Conservation (phyloP, 768 basidiomycete genomes). For the Pleurotus tuoliensis region DNA sequence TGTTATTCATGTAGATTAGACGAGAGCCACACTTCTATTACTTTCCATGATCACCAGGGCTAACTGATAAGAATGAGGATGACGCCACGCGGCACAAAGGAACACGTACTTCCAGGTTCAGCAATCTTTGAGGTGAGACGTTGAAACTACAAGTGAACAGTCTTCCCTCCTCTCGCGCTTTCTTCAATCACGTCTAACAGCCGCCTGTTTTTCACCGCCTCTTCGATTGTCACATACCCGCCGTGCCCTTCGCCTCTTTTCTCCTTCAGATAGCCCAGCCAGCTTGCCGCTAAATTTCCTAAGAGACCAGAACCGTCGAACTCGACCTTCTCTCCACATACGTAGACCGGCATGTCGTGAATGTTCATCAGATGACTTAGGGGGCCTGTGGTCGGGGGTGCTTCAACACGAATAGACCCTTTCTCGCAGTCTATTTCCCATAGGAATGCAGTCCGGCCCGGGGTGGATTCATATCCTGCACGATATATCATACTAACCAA, state of each 20-base stretch:
- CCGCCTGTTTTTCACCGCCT: neutral
- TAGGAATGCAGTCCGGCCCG: neutral
- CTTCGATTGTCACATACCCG: neutral
- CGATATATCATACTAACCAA: slow-evolving; percentile 23
- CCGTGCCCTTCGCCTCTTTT: neutral
- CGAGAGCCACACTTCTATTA: no score
- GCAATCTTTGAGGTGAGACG: no score
- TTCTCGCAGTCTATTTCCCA: neutral
- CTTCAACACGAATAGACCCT: neutral
- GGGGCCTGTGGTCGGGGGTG: neutral
- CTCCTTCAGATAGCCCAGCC: neutral
- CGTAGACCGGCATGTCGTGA: neutral
- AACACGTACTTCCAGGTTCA: no score
- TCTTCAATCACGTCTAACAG: neutral
- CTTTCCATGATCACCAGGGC: no score
- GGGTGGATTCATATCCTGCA: slow-evolving; percentile 8
- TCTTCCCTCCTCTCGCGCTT: neutral
- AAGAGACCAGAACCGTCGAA: neutral
- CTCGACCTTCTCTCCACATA: neutral
- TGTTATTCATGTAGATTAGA: no score
- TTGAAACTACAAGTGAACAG: neutral
- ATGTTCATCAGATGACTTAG: neutral
- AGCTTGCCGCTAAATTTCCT: neutral
- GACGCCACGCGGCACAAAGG: no score
- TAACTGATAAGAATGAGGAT: no score